phyloP scores from a whole-genome alignment of 2,329 filamentous ascomycete species.

The Aspergillus pseudoterreus region DNA sequence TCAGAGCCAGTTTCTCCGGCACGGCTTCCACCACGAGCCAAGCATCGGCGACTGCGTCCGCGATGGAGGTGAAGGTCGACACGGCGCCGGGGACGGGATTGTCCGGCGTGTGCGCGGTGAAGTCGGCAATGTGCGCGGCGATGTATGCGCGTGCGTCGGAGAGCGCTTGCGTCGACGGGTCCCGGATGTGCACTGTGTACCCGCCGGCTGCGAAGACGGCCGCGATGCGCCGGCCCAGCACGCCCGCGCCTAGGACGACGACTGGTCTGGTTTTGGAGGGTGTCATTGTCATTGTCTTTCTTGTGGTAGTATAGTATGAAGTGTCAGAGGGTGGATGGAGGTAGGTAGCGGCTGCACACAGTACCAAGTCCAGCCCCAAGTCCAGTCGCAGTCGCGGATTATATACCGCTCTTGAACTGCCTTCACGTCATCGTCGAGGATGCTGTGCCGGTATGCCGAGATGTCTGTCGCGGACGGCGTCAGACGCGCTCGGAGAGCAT shows the following conservation, averaged over 20 bases:
- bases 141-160: slow-evolving; percentile 28
- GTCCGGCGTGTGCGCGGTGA: slow-evolving; percentile 20
- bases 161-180: slow-evolving; percentile 23
- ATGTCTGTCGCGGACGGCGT: background rate
- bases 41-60: slow-evolving; percentile 40
- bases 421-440: no score
- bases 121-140: slow-evolving; percentile 25
- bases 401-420: background rate
- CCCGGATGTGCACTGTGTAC: slow-evolving; percentile 23
- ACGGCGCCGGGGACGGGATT: slow-evolving; percentile 28
- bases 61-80: slow-evolving; percentile 36
- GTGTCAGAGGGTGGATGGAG: background rate
- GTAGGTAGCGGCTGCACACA: background rate
- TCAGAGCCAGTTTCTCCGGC: slow-evolving; percentile 48
- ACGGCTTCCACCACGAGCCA: slow-evolving; percentile 55
- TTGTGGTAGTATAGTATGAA: background rate
- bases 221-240: slow-evolving; percentile 37
- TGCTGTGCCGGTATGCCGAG: background rate
- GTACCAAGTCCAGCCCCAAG: no score
- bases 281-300: background rate
- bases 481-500: background rate
- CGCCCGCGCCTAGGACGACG: slow-evolving; percentile 36
- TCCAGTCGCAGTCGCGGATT: background rate
- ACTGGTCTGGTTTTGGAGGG: slow-evolving; percentile 26
- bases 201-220: slow-evolving; percentile 24